Percentiles rank a stretch among this genome's conserved stretches.
Evolutionary conservation across 257 asterid species (phyloP).

Genomic region (Cynanchum wilfordii): DNA sequence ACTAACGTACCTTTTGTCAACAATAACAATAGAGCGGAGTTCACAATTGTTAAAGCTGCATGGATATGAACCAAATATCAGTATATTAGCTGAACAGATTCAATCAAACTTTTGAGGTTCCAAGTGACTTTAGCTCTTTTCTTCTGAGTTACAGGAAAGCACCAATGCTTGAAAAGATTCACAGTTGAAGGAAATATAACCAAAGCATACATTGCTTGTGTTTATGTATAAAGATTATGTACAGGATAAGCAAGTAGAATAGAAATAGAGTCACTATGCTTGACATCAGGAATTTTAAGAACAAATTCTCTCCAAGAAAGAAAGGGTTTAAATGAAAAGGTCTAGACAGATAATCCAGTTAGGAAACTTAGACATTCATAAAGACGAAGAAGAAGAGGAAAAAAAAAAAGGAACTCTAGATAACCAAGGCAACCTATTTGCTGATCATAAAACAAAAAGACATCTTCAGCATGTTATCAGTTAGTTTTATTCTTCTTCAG

Average conservation of each 20-base stretch:
- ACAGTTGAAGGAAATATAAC: background rate
- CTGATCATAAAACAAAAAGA: background rate
- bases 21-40: conserved; percentile 74
- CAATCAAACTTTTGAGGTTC: background rate
- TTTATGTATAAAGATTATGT: background rate
- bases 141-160: background rate
- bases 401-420: background rate
- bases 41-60: conserved; percentile 86
- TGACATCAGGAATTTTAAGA: background rate
- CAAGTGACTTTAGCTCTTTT: background rate
- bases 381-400: background rate
- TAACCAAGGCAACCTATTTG: background rate
- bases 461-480: background rate
- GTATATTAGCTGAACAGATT: background rate
- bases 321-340: background rate
- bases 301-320: background rate
- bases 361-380: background rate
- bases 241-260: background rate
- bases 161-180: background rate
- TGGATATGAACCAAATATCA: conserved; percentile 5
- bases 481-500: background rate
- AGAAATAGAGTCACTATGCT: background rate
- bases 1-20: conserved; percentile 62
- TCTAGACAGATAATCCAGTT: background rate
- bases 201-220: background rate